Evolutionary conservation across 2,329 filamentous ascomycete species (phyloP).

Genomic region (Clonostachys sp.): DNA sequence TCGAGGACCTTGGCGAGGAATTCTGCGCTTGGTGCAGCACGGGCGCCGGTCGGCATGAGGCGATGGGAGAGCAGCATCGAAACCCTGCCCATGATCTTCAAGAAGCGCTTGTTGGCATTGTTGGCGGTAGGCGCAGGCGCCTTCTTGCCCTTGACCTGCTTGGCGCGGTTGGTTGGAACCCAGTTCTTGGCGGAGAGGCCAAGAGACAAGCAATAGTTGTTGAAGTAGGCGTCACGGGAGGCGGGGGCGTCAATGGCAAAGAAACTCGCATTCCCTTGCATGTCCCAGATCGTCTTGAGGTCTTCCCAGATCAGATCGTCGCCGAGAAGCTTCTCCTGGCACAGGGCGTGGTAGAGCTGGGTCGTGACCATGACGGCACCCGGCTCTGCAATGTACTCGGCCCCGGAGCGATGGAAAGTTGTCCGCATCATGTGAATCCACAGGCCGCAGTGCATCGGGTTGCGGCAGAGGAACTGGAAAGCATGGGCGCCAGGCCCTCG

Average conservation of each 20-base stretch:
- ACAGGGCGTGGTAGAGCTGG: constrained; percentile 15
- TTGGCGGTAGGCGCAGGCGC: not conserved
- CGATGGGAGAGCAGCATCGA: not conserved
- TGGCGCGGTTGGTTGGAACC: constrained; percentile 5
- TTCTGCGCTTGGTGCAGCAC: not conserved
- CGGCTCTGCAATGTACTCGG: constrained; percentile 4
- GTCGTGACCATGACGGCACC: constrained; percentile 9
- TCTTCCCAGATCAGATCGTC: constrained; percentile 7
- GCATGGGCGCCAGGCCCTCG: not conserved
- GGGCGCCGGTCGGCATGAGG: not conserved
- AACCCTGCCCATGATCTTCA: constrained; percentile 7
- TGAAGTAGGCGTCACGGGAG: constrained; percentile 11
- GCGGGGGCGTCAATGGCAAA: constrained; percentile 10
- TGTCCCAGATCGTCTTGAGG: constrained; percentile 4
- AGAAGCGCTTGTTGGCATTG: constrained; percentile 5
- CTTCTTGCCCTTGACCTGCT: not conserved
- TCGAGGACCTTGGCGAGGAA: not conserved
- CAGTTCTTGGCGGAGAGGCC: constrained; percentile 11
- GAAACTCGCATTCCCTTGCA: constrained; percentile 10
- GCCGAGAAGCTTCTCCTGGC: constrained; percentile 6
- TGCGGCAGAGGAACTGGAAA: constrained; percentile 10
- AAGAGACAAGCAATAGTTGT: constrained; percentile 10
- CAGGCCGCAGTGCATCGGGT: constrained; percentile 12
- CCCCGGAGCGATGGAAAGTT: constrained; percentile 6
- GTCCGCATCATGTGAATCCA: constrained; percentile 9